phyloP scores from a whole-genome alignment of 164 flowering plant species.

The Platanus orientalis region DNA sequence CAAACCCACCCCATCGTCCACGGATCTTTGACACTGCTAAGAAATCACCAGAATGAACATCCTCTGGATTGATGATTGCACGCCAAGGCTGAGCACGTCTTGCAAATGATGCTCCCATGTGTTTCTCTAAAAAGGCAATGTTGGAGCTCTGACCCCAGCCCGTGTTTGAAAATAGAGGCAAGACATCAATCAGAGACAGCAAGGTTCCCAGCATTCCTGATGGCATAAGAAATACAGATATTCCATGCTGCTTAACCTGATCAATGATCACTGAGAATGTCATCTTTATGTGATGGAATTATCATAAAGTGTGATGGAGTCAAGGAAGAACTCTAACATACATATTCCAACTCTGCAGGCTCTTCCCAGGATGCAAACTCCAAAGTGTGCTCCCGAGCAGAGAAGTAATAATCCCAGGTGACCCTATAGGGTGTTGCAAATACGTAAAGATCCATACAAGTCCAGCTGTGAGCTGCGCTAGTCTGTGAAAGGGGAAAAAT shows the following conservation, averaged over 20 bases:
- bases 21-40: constrained; percentile 94
- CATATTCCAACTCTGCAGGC: constrained; percentile 89
- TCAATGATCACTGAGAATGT: constrained; percentile 13
- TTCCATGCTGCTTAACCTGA: constrained; percentile 95
- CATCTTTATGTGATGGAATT: constrained; percentile 2
- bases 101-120: constrained; percentile 96
- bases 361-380: constrained; percentile 90
- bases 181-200: constrained; percentile 76
- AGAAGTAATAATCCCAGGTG: constrained; percentile 96
- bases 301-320: neutral
- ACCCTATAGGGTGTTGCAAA: constrained; percentile 97
- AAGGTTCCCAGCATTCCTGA: constrained; percentile 97
- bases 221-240: constrained; percentile 98
- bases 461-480: constrained; percentile 89
- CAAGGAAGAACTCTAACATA: constrained; percentile 24
- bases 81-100: constrained; percentile 79
- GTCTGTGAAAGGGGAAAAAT: constrained; percentile 42
- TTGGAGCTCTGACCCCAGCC: constrained; percentile 92
- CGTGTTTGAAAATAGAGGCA: constrained; percentile 90
- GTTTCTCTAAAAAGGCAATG: constrained; percentile 78
- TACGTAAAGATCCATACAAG: constrained; percentile 97
- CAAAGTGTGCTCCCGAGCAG: constrained; percentile 78
- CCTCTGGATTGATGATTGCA: constrained; percentile 61
- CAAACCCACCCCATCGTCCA: constrained; percentile 99
- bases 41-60: constrained; percentile 97